Evolutionary conservation across 306 rosid species (phyloP), one percentile per base, ranked within the genome.

Genomic region (Mucuna pruriens): DNA sequence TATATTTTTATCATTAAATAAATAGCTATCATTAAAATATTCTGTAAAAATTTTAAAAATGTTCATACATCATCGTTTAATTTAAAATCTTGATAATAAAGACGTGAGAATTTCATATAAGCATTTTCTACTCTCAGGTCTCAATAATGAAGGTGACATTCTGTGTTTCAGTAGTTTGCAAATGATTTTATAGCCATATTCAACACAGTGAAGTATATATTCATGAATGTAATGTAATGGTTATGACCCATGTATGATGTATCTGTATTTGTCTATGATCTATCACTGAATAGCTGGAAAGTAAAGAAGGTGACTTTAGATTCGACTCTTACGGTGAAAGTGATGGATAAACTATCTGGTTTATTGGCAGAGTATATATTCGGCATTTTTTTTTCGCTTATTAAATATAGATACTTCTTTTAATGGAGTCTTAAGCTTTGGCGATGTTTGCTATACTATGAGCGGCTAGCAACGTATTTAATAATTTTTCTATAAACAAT

Each of bases 101-200:
- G 33, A 9, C 2, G 13, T 1, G 33, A 55, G 16, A 22, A 22
- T 9, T 9, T 55, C 33, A 55, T 9, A 55, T 9, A 20, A 55
- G 5, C 13, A 0, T 55, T 55, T 46, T 49, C n/a, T 16, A 16
- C 16, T 48, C 7, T 29, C 2, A 1, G 31, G 2, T 40, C n/a
- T 67, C 73, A 67, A 19, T 67, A 20, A 39, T 67, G 51, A 39
- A 40, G 31, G 74, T 69, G 57, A 26, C 74, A 23, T 69, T 69
- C 39, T 8, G 34, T 42, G 39, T 69, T 22, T 42, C 22, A 22
- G 74, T 29, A 69, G 13, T 69, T 44, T 13, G 39, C 49, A 22
- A 22, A 69, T 42, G 55, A 44, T 44, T 69, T 69, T 26, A 13
- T 44, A 23, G 22, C 22, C 22, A 69, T 20, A 25, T 5, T 57